Percentiles rank a stretch among this genome's conserved stretches.
These are phyloP conservation scores for Epicoccum nigrum DNA, from an alignment of 2,329 filamentous ascomycete species.

Conservation along the genomic window DNA sequence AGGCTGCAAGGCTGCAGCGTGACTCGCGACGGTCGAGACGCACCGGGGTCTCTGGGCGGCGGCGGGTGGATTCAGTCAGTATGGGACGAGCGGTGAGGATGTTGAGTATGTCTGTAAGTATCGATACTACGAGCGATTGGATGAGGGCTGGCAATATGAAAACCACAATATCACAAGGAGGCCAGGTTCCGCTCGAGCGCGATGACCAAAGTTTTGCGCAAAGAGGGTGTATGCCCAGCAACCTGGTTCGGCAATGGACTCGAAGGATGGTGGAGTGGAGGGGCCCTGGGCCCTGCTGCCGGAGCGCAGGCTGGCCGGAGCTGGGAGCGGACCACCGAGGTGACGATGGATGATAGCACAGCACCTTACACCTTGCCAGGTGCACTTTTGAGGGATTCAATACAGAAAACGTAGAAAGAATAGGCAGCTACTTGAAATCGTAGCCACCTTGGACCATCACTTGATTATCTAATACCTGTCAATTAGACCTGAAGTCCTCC, in stretches of 20 bases:
- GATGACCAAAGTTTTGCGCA: background rate
- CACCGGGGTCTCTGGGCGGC: background rate
- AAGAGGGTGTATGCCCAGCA: conserved; percentile 17
- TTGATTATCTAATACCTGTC: too few species aligned
- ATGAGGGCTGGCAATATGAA: background rate
- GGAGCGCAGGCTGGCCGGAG: conserved; percentile 27
- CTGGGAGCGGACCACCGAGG: conserved; percentile 13
- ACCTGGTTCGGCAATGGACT: conserved; percentile 19
- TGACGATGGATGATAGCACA: background rate
- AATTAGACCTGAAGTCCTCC: too few species aligned
- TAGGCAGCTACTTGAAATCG: too few species aligned
- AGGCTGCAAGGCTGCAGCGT: conserved; percentile 1
- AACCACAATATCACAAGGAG: background rate
- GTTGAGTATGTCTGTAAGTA: too few species aligned
- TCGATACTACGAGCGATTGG: background rate
- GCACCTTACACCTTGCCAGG: too few species aligned
- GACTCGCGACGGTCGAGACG: conserved; percentile 13
- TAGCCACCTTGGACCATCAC: too few species aligned
- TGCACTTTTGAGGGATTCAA: background rate
- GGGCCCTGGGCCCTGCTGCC: conserved; percentile 16
- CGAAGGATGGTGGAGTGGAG: conserved; percentile 9
- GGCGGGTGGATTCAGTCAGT: conserved; percentile 5
- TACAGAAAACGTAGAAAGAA: too few species aligned
- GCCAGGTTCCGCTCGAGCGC: background rate
- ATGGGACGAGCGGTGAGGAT: background rate